A percentile compares a stretch with the other conserved stretches of the same genome.
These are phyloP conservation scores for Geotrichum cucujoidarum DNA, from an alignment of 1,139 yeast species.

Conservation along the genomic window DNA sequence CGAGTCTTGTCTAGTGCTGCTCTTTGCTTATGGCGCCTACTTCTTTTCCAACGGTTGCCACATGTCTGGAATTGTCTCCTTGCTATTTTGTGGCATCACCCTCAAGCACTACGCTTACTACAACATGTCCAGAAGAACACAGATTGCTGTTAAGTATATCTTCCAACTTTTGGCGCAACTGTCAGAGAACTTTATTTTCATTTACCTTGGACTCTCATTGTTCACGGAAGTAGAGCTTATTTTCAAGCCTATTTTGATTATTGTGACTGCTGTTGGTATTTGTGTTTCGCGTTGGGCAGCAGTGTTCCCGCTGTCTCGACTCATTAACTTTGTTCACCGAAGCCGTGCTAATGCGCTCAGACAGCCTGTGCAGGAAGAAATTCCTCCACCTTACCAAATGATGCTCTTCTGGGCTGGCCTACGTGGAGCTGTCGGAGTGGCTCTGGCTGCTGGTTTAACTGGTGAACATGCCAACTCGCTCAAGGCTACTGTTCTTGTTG, in stretches of 20 bases:
- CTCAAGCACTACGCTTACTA: conserved; percentile 94
- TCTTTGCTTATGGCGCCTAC: conserved; percentile 93
- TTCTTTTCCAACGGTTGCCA: conserved; percentile 98
- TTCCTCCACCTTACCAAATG: conserved; percentile 93
- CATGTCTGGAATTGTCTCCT: conserved; percentile 96
- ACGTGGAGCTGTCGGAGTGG: conserved; percentile 99
- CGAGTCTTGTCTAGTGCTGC: conserved; percentile 85
- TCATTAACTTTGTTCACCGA: conserved; percentile 74
- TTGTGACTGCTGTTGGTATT: conserved; percentile 82
- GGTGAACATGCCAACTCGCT: conserved; percentile 89
- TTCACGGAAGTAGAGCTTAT: conserved; percentile 95
- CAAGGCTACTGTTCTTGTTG: conserved; percentile 91
- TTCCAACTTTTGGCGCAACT: conserved; percentile 91
- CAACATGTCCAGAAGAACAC: conserved; percentile 96
- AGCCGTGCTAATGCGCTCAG: conserved; percentile 41
- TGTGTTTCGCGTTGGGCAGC: conserved; percentile 97
- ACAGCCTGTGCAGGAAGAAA: conserved; percentile 68
- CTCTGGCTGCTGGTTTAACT: conserved; percentile 93
- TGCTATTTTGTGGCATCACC: conserved; percentile 93
- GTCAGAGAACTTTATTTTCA: conserved; percentile 94
- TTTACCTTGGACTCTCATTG: conserved; percentile 85
- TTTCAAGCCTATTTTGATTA: conserved; percentile 86
- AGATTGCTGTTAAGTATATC: conserved; percentile 90
- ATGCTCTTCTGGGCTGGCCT: conserved; percentile 99
- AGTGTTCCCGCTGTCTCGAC: conserved; percentile 84